Base-by-base conservation (phyloP, 331 rosid genomes). In the Pyracantha coccinea region DNA sequence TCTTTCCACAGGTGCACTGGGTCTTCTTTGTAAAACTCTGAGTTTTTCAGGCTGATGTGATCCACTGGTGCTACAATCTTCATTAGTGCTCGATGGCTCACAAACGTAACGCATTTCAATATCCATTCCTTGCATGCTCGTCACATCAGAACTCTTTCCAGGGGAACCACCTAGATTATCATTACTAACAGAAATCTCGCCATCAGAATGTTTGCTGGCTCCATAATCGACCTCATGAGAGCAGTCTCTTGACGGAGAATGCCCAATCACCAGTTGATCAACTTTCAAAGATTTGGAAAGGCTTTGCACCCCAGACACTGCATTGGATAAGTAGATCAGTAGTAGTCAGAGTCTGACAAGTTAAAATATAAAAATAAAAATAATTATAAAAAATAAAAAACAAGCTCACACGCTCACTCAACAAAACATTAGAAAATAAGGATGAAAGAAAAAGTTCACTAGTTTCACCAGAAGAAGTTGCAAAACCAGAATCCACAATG, bases 61-160 rank as follows among this genome's bases (percentile, higher is more conserved):
- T 38, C 97, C 93, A 70, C 99, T 95, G 80, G 98, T 95, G 89
- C 97, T 95, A 83, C 99, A 95, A 75, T 92, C 98, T 78, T 89
- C 98, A 47, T 83, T 87, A 78, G 77, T 86, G 84, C 80, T 81
- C 31, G 86, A 71, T 58, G 84, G 82, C 76, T 88, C 99, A 58
- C 81, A 82, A 33, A 85, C 80, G 85, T 78, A 90, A 68, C 98
- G 94, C 41, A 90, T 78, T 69, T 95, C 99, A 66, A 77, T 75
- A 64, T 89, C 97, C 60, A 79, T 63, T 66, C 85, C 89, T 83
- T 83, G 87, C 77, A 77, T 74, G 81, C 96, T 92, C 7, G 90
- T 78, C 72, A 84, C 89, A 57, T 92, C 97, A 81, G 87, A 85
- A 84, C 69, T 88, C 79, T 83, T 90, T 81, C 86, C 99, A 57